A percentile compares a stretch with the other conserved stretches of the same genome.
phyloP scores from a whole-genome alignment of 1,284 basidiomycete genomes.

The Salmacisia buchloeana region DNA sequence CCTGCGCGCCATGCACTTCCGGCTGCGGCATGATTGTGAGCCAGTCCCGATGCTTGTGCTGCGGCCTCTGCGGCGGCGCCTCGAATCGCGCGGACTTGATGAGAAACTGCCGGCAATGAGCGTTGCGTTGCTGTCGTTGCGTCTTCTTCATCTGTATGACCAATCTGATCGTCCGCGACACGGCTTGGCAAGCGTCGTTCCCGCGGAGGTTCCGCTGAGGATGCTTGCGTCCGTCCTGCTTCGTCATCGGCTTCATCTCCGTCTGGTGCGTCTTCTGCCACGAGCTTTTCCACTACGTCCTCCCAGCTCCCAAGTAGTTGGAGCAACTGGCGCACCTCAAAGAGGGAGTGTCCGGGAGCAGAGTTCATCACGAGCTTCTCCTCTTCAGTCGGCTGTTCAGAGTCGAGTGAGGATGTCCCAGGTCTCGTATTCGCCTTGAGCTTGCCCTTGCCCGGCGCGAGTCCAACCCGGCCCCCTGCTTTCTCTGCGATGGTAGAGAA shows the following conservation, averaged over 20 bases:
- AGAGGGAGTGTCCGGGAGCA: constrained; percentile 10
- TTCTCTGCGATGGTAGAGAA: constrained; percentile 8
- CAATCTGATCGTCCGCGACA: not conserved
- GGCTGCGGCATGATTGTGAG: not conserved
- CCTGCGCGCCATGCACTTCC: not conserved
- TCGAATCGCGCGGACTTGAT: not conserved
- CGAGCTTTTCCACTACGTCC: constrained; percentile 12
- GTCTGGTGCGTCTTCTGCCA: constrained; percentile 8
- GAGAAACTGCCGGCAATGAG: not conserved
- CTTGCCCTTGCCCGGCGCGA: constrained; percentile 2
- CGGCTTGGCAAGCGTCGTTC: no score
- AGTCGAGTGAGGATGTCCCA: not conserved
- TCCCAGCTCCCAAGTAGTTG: constrained; percentile 15
- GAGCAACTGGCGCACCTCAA: constrained; percentile 9
- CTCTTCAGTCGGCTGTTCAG: constrained; percentile 9
- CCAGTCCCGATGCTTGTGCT: not conserved
- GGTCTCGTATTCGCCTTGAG: constrained; percentile 12
- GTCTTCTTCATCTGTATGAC: not conserved
- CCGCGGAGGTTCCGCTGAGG: no score
- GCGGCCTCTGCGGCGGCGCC: not conserved
- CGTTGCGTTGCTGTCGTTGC: not conserved
- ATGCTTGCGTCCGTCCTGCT: no score
- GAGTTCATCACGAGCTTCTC: constrained; percentile 13
- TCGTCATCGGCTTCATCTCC: no score
- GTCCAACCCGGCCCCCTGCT: not conserved